Percentiles rank a stretch among this genome's conserved stretches.
Evolutionary conservation across 495 filamentous ascomycete species (phyloP).

Genomic region (Neurospora sp.): DNA sequence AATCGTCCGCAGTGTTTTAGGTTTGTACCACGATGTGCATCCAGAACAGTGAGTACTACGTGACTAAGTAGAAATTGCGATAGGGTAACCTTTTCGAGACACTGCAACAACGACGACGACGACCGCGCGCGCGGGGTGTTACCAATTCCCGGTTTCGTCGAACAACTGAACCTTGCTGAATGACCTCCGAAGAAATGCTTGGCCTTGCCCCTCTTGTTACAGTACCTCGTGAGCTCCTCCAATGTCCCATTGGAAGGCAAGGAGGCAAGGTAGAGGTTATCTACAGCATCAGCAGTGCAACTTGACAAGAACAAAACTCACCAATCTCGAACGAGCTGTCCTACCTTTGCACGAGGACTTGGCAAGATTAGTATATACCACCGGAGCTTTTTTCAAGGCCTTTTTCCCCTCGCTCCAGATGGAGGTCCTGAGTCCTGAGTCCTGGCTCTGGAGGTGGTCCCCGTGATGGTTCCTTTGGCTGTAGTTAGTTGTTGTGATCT

Average conservation of each 20-base stretch:
- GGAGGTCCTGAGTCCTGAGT: background rate
- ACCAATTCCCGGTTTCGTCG: background rate
- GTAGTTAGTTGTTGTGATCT: background rate
- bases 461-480: background rate
- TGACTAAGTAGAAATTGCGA: background rate
- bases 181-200: background rate
- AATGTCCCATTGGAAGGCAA: background rate
- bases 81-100: background rate
- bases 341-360: background rate
- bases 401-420: background rate
- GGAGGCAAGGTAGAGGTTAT: background rate
- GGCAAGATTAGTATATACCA: background rate
- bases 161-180: background rate
- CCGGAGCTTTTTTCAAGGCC: background rate
- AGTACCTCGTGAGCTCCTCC: background rate
- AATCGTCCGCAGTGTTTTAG: background rate
- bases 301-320: background rate
- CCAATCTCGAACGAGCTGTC: background rate
- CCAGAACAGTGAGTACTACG: background rate
- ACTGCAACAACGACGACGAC: background rate
- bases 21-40: background rate
- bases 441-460: background rate
- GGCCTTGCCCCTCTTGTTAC: background rate
- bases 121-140: background rate
- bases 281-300: background rate